A percentile compares a stretch with the other conserved stretches of the same genome.
Conservation (phyloP, 768 basidiomycete genomes). For the Podaxis sp. region DNA sequence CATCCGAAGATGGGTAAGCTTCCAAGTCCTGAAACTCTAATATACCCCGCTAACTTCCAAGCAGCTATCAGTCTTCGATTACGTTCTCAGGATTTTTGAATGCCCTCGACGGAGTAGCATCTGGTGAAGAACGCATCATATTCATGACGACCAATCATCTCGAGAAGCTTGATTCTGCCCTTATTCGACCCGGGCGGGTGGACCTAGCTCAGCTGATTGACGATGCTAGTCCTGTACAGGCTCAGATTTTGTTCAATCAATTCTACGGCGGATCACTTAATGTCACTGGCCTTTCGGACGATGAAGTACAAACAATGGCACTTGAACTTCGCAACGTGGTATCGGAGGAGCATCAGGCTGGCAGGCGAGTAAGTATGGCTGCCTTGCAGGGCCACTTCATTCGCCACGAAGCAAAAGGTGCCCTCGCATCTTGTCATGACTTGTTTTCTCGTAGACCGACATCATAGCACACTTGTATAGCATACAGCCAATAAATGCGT, state of each 20-base stretch:
- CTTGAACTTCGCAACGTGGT: constrained; percentile 53
- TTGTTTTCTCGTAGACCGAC: constrained; percentile 35
- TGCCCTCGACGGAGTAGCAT: constrained; percentile 95
- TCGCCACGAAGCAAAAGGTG: constrained; percentile 57
- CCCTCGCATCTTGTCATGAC: constrained; percentile 48
- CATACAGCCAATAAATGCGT: not conserved
- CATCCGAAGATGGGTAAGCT: constrained; percentile 86
- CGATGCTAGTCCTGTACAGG: constrained; percentile 84
- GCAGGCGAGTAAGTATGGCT: constrained; percentile 87
- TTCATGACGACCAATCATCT: constrained; percentile 99
- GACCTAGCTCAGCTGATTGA: constrained; percentile 83
- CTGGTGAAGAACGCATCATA: constrained; percentile 95
- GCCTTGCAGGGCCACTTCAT: constrained; percentile 95
- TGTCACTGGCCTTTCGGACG: constrained; percentile 26
- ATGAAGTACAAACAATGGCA: constrained; percentile 44
- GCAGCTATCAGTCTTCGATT: constrained; percentile 89
- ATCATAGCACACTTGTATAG: constrained; percentile 7
- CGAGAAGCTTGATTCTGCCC: constrained; percentile 84
- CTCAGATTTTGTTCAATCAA: constrained; percentile 68
- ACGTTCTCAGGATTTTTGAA: constrained; percentile 98
- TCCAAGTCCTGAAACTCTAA: not conserved
- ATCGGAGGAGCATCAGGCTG: constrained; percentile 45
- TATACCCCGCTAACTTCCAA: constrained; percentile 16
- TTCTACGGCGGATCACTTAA: constrained; percentile 69
- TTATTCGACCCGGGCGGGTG: constrained; percentile 94